phyloP scores from a whole-genome alignment of 2,329 filamentous ascomycete genomes.

The Epicoccum nigrum region DNA sequence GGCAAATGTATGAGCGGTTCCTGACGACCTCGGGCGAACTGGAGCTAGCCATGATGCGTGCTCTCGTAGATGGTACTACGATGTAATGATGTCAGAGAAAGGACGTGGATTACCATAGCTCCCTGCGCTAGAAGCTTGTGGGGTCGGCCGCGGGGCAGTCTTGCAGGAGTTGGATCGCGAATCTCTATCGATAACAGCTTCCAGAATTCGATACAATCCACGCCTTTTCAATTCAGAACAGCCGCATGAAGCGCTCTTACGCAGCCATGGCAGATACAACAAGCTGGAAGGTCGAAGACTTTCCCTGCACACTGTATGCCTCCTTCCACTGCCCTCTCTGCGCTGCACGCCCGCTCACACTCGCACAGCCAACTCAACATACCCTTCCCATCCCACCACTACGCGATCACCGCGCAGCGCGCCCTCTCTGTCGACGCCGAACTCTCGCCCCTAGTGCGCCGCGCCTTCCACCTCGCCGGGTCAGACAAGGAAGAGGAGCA shows the following conservation, averaged over 20 bases:
- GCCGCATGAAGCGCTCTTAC: constrained; percentile 12
- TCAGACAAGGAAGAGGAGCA: constrained; percentile 30
- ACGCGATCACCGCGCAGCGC: constrained; percentile 76
- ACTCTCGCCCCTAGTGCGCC: constrained; percentile 80
- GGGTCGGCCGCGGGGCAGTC: constrained; percentile 8
- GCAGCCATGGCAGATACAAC: constrained; percentile 22
- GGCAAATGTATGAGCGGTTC: too few relatives aligned
- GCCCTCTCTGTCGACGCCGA: constrained; percentile 86
- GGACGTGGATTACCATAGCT: constrained; percentile 20
- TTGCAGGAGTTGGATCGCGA: constrained; percentile 1
- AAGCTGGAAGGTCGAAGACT: constrained; percentile 31
- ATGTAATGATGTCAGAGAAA: constrained; percentile 6
- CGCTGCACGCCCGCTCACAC: neutral
- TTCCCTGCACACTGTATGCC: constrained; percentile 50
- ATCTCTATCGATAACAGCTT: constrained; percentile 9
- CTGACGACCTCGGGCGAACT: neutral
- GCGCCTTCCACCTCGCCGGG: constrained; percentile 65
- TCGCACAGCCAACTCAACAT: constrained; percentile 70
- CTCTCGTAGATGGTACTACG: constrained; percentile 5
- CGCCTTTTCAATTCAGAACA: too few relatives aligned
- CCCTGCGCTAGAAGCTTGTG: constrained; percentile 11
- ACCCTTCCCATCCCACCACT: constrained; percentile 79
- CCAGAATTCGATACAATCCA: too few relatives aligned
- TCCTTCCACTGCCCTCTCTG: neutral
- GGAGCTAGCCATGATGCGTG: constrained; percentile 24